Percentiles rank a stretch among this genome's conserved stretches.
These are phyloP conservation scores for Pseudopithomyces chartarum DNA, from an alignment of 2,329 filamentous ascomycete genomes.

Conservation along the genomic window DNA sequence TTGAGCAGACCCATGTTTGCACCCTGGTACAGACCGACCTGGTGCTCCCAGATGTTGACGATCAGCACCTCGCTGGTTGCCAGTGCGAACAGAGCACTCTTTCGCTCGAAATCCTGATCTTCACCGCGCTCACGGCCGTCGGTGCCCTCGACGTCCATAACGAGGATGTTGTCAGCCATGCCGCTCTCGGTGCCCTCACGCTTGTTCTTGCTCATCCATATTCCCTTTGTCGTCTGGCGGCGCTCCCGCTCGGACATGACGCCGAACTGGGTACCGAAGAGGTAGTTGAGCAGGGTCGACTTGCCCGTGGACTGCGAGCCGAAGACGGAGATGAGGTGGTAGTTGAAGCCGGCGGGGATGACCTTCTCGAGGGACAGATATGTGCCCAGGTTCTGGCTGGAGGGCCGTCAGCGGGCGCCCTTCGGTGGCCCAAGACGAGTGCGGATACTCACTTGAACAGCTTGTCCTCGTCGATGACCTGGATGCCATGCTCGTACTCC, in stretches of 20 bases:
- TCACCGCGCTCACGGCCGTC: conserved; percentile 95
- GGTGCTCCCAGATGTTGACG: conserved; percentile 99
- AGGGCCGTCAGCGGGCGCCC: conserved; percentile 26
- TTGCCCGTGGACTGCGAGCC: conserved; percentile 98
- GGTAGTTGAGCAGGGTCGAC: conserved; percentile 92
- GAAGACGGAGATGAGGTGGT: conserved; percentile 98
- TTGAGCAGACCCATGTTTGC: conserved; percentile 99
- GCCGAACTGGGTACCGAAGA: conserved; percentile 94
- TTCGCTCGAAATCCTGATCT: conserved; percentile 98
- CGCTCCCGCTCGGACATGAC: conserved; percentile 97
- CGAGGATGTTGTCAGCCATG: conserved; percentile 97
- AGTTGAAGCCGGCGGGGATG: conserved; percentile 93
- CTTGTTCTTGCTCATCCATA: conserved; percentile 99
- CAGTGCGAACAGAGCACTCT: conserved; percentile 94
- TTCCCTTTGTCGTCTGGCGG: conserved; percentile 97
- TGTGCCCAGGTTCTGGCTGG: conserved; percentile 74
- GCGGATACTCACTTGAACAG: conserved; percentile 79
- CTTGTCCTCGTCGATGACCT: conserved; percentile 96
- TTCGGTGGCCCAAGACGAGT: neutral
- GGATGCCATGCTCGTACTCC: conserved; percentile 89
- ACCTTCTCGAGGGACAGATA: conserved; percentile 83
- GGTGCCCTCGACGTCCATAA: conserved; percentile 99
- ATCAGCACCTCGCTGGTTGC: conserved; percentile 98
- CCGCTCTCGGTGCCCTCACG: conserved; percentile 53
- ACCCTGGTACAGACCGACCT: conserved; percentile 96